phyloP scores from a whole-genome alignment of 2,329 filamentous ascomycete genomes.

The Trichoderma koningii region DNA sequence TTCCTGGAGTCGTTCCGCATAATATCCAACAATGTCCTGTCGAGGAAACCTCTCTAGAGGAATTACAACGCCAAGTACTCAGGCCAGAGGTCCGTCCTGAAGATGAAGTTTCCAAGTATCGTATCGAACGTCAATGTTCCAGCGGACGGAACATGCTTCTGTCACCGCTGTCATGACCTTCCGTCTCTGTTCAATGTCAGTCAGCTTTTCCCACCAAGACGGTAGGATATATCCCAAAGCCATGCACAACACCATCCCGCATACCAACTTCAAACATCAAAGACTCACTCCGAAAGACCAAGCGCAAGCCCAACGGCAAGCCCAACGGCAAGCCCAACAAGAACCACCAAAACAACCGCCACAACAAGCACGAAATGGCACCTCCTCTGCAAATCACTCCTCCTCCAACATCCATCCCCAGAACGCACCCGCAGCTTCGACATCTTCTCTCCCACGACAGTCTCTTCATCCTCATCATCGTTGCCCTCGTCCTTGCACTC shows the following conservation, averaged over 20 bases:
- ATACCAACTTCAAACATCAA: not conserved
- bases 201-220: not conserved
- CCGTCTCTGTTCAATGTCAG: not conserved
- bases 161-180: not conserved
- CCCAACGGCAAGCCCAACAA: slow-evolving; percentile 43
- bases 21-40: slow-evolving; percentile 54
- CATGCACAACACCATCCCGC: not conserved
- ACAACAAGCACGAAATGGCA: slow-evolving; percentile 39
- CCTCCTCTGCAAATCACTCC: slow-evolving; percentile 35
- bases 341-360: slow-evolving; percentile 37
- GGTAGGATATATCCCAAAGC: not conserved
- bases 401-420: slow-evolving; percentile 23
- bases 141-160: slow-evolving; percentile 31
- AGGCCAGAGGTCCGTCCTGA: slow-evolving; percentile 61
- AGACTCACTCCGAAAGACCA: slow-evolving; percentile 44
- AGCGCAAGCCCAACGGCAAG: slow-evolving; percentile 45
- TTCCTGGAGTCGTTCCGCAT: slow-evolving; percentile 46
- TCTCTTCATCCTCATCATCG: slow-evolving; percentile 21
- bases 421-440: slow-evolving; percentile 22
- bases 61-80: slow-evolving; percentile 64
- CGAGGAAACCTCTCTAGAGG: slow-evolving; percentile 43
- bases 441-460: slow-evolving; percentile 18
- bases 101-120: slow-evolving; percentile 53
- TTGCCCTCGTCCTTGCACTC: slow-evolving; percentile 26
- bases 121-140: slow-evolving; percentile 65